These are phyloP conservation scores for Pichia sporocuriosa DNA, from an alignment of 805 yeast species.

Conservation along the genomic window DNA sequence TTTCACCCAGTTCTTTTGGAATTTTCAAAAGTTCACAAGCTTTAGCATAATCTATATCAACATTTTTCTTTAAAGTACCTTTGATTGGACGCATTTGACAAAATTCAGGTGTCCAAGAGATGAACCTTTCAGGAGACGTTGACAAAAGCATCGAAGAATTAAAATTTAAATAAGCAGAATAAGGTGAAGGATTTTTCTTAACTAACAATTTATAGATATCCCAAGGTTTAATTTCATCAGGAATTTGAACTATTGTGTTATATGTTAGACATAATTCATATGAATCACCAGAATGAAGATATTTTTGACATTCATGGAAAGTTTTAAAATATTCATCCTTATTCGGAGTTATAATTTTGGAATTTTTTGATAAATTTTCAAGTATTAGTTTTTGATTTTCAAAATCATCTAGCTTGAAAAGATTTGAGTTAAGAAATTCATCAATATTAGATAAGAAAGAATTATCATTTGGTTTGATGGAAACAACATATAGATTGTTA, in stretches of 20 bases:
- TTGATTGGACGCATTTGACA: slow-evolving; percentile 92
- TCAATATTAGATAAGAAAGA: slow-evolving; percentile 27
- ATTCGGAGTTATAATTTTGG: slow-evolving; percentile 43
- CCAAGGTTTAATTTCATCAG: slow-evolving; percentile 56
- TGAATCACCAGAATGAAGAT: slow-evolving; percentile 74
- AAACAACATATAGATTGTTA: slow-evolving; percentile 43
- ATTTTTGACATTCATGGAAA: slow-evolving; percentile 60
- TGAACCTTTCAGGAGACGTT: slow-evolving; percentile 91
- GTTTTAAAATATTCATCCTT: slow-evolving; percentile 45
- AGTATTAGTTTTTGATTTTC: too few relatives aligned
- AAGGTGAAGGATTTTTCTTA: slow-evolving; percentile 83
- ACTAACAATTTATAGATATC: slow-evolving; percentile 68
- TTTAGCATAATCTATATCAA: slow-evolving; percentile 42
- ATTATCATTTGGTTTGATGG: slow-evolving; percentile 38
- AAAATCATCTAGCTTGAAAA: too few relatives aligned
- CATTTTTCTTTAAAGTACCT: slow-evolving; percentile 79
- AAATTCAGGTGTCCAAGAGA: slow-evolving; percentile 58
- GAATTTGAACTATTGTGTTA: slow-evolving; percentile 54
- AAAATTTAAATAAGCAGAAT: slow-evolving; percentile 72
- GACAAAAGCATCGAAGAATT: slow-evolving; percentile 61
- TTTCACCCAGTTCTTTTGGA: slow-evolving; percentile 93
- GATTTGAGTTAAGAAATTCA: too few relatives aligned
- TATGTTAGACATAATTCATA: slow-evolving; percentile 90
- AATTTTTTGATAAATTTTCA: slow-evolving; percentile 6
- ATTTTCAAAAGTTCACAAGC: slow-evolving; percentile 66